Evolutionary conservation across 2,329 filamentous ascomycete species (phyloP).

Genomic region (Cladorrhinum sp.): DNA sequence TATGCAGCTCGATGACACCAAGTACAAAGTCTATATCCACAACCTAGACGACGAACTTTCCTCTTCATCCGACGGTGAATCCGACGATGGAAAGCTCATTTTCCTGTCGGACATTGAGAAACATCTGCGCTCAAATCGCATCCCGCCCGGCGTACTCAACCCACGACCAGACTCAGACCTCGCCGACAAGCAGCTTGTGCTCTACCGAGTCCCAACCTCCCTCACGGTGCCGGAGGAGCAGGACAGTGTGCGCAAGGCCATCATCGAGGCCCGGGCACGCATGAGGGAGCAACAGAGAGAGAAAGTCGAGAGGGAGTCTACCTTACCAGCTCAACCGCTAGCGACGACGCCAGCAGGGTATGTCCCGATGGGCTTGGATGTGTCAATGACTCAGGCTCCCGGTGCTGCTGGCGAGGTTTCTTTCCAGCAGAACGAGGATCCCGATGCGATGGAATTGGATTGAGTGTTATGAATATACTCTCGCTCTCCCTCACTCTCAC

Average conservation of each 20-base stretch:
- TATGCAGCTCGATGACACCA: slow-evolving; percentile 86
- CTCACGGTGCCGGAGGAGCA: slow-evolving; percentile 71
- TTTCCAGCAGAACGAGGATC: slow-evolving; percentile 14
- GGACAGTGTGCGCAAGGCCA: slow-evolving; percentile 76
- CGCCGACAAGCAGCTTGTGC: slow-evolving; percentile 69
- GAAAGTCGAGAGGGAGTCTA: slow-evolving; percentile 37
- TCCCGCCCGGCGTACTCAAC: slow-evolving; percentile 64
- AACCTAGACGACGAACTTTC: slow-evolving; percentile 85
- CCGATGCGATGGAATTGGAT: slow-evolving; percentile 29
- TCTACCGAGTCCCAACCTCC: slow-evolving; percentile 78
- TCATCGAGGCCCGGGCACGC: slow-evolving; percentile 73
- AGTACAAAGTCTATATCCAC: slow-evolving; percentile 86
- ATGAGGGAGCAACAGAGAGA: slow-evolving; percentile 56
- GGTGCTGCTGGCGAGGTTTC: not conserved
- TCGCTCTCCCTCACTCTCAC: too few relatives aligned
- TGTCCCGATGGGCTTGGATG: slow-evolving; percentile 6
- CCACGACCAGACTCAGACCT: slow-evolving; percentile 52
- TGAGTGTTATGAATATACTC: slow-evolving; percentile 3
- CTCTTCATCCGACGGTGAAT: slow-evolving; percentile 50
- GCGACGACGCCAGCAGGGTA: slow-evolving; percentile 7
- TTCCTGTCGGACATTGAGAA: slow-evolving; percentile 86
- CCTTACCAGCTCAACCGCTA: slow-evolving; percentile 4
- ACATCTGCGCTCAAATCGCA: slow-evolving; percentile 69
- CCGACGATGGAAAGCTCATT: slow-evolving; percentile 60
- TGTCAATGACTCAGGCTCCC: not conserved